Evolutionary conservation across 2,329 filamentous ascomycete species (phyloP).

Genomic region (Calonectria leucothoes): DNA sequence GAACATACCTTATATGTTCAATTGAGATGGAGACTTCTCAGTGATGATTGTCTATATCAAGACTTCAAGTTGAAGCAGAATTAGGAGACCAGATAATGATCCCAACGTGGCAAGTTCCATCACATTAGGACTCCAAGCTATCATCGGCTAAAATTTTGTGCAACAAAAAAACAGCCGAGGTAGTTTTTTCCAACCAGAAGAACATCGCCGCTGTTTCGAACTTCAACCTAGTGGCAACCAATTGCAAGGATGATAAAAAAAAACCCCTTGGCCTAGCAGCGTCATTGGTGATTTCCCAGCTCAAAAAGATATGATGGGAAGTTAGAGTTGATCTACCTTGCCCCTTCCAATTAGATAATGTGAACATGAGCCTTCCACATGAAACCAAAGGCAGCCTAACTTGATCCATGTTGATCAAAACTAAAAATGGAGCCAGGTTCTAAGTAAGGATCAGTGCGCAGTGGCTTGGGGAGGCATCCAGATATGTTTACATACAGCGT

Average conservation of each 20-base stretch:
- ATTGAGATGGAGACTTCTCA: neutral
- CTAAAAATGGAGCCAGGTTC: neutral
- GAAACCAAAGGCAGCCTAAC: neutral
- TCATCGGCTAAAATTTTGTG: constrained; percentile 1
- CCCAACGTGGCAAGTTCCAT: neutral
- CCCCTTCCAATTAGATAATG: neutral
- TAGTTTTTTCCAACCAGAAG: neutral
- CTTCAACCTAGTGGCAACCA: neutral
- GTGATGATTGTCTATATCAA: neutral
- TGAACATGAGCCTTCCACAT: neutral
- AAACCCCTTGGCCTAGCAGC: neutral
- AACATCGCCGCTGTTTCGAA: neutral
- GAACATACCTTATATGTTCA: too few relatives aligned
- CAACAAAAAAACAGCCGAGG: neutral
- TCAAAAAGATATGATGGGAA: neutral
- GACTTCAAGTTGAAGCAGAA: neutral
- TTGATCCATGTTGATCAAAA: neutral
- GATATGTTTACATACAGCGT: neutral
- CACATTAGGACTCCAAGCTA: neutral
- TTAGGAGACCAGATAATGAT: constrained; percentile 1
- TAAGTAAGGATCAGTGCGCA: neutral
- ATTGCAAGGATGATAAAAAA: neutral
- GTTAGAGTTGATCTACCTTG: neutral
- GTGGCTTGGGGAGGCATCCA: neutral
- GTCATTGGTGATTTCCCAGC: neutral